Evolutionary conservation across 768 basidiomycete genomes (phyloP).

Genomic region (Serendipita sp.): DNA sequence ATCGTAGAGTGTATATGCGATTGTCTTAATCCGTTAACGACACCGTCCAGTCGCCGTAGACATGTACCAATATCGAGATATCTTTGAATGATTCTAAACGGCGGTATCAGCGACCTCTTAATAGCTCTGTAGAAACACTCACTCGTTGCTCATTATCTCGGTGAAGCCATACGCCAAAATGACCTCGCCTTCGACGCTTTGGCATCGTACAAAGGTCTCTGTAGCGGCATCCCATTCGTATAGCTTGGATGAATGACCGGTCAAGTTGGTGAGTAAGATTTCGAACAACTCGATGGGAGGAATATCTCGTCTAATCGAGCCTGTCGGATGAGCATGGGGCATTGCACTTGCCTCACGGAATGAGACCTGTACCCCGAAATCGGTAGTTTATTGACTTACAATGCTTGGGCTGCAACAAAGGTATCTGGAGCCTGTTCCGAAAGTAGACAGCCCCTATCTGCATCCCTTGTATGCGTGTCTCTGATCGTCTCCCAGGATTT

Average conservation of each 20-base stretch:
- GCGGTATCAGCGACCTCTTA: neutral
- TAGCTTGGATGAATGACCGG: constrained; percentile 53
- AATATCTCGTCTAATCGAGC: constrained; percentile 28
- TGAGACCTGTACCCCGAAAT: constrained; percentile 3
- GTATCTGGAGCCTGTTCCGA: constrained; percentile 46
- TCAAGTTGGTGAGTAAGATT: constrained; percentile 38
- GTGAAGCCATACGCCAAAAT: constrained; percentile 40
- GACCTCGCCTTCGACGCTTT: constrained; percentile 25
- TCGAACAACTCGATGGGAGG: constrained; percentile 32
- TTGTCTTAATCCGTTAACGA: constrained; percentile 22
- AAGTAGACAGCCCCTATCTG: constrained; percentile 26
- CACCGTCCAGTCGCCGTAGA: constrained; percentile 46
- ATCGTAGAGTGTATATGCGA: constrained; percentile 36
- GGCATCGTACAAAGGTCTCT: constrained; percentile 42
- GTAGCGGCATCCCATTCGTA: constrained; percentile 42
- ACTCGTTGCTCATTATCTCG: constrained; percentile 44
- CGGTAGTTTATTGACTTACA: constrained; percentile 28
- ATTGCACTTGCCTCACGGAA: constrained; percentile 28
- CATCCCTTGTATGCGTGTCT: neutral
- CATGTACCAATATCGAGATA: constrained; percentile 57
- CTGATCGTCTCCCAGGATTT: neutral
- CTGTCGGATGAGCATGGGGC: constrained; percentile 28
- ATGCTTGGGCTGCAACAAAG: constrained; percentile 41
- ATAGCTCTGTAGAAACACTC: neutral
- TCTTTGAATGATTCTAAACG: constrained; percentile 37